Percentiles rank a stretch among this genome's conserved stretches.
Conservation (phyloP, 352 stramenopile species). For the Pythium insidiosum region DNA sequence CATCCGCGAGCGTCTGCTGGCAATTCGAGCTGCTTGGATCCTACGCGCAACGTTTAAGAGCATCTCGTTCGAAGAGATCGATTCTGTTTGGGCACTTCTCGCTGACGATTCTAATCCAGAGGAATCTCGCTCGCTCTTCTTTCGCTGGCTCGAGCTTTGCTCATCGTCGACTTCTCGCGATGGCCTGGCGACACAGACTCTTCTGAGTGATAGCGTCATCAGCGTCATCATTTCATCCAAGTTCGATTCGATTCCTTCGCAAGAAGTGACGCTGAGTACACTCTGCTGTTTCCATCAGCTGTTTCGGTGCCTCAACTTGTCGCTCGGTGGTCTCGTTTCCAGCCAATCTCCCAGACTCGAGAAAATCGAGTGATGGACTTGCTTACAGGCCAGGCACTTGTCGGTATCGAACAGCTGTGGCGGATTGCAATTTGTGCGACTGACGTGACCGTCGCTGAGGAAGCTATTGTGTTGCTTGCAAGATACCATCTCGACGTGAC, state of each 20-base stretch:
- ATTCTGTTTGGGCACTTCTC: too few species aligned
- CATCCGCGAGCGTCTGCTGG: slow-evolving; percentile 29
- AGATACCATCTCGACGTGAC: slow-evolving; percentile 50
- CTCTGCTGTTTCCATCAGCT: slow-evolving; percentile 65
- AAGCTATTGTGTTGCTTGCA: slow-evolving; percentile 49
- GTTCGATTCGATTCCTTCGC: slow-evolving; percentile 26
- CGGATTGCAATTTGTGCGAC: slow-evolving; percentile 33
- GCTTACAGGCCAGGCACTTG: slow-evolving; percentile 24
- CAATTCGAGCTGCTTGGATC: too few species aligned
- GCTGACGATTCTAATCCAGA: too few species aligned
- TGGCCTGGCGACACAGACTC: too few species aligned
- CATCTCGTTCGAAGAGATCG: too few species aligned
- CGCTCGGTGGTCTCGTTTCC: slow-evolving; percentile 19
- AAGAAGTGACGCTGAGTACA: slow-evolving; percentile 31
- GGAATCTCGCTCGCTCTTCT: slow-evolving; percentile 52
- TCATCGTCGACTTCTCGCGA: too few species aligned
- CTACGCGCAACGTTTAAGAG: too few species aligned
- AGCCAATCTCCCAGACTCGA: too few species aligned
- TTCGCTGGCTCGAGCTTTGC: slow-evolving; percentile 71
- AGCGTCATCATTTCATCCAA: slow-evolving; percentile 24
- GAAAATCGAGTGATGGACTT: too few species aligned
- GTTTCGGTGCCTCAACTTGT: slow-evolving; percentile 52
- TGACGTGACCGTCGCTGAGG: slow-evolving; percentile 42
- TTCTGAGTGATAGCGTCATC: slow-evolving; percentile 1
- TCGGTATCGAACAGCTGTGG: slow-evolving; percentile 53